Conservation (phyloP, 768 basidiomycete genomes). For the Phlebiopsis gigantea region DNA sequence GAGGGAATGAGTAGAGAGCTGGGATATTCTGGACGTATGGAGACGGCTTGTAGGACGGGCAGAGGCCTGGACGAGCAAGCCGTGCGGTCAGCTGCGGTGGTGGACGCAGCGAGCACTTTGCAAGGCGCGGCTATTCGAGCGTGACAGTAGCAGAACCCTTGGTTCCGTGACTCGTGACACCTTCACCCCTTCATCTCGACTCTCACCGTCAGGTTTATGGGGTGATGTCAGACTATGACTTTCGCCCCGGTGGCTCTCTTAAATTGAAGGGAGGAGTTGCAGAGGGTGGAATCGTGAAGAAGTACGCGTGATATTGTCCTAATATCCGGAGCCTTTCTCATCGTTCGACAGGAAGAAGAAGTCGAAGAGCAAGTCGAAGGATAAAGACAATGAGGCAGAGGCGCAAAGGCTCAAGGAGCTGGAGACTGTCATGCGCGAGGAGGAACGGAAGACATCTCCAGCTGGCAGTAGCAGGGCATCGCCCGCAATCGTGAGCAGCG, state of each 20-base stretch:
- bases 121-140: background rate
- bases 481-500: conserved; percentile 47
- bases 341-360: conserved; percentile 69
- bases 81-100: conserved; percentile 1
- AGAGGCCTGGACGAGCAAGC: background rate
- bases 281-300: conserved; percentile 79
- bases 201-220: conserved; percentile 10
- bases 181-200: conserved; percentile 14
- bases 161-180: conserved; percentile 20
- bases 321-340: background rate
- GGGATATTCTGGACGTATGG: background rate
- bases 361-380: conserved; percentile 49
- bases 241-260: conserved; percentile 82
- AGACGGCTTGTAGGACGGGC: background rate
- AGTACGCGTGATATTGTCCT: conserved; percentile 41
- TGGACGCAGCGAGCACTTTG: conserved; percentile 8
- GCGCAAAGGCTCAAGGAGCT: conserved; percentile 46
- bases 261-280: conserved; percentile 82
- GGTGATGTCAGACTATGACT: conserved; percentile 78
- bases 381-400: conserved; percentile 33
- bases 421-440: conserved; percentile 35
- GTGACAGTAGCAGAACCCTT: background rate
- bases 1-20: background rate
- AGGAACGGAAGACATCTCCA: conserved; percentile 34
- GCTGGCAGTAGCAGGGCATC: conserved; percentile 58